Evolutionary conservation across 2,329 filamentous ascomycete species (phyloP).

Genomic region (Apiospora arundinis): DNA sequence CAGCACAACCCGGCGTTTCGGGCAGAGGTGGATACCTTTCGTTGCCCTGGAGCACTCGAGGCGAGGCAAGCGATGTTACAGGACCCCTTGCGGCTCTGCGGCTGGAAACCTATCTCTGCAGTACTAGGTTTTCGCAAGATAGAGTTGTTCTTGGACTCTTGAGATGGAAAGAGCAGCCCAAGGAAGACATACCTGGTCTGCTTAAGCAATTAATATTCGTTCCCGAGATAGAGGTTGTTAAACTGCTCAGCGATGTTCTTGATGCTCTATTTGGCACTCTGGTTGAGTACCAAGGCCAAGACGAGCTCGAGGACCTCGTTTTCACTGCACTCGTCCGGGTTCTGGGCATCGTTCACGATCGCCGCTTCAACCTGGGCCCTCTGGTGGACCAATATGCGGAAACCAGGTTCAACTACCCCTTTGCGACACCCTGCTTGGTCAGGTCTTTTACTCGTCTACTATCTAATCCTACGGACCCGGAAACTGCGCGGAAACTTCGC

Average conservation of each 20-base stretch:
- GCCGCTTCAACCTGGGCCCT: constrained; percentile 88
- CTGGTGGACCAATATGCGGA: constrained; percentile 92
- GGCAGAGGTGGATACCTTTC: constrained; percentile 88
- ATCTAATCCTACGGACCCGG: constrained; percentile 80
- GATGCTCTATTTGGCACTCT: constrained; percentile 91
- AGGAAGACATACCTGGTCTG: constrained; percentile 74
- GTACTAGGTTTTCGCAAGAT: constrained; percentile 93
- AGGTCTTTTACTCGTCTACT: constrained; percentile 85
- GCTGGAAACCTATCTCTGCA: constrained; percentile 87
- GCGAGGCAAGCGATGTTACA: constrained; percentile 75
- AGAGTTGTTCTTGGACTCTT: constrained; percentile 82
- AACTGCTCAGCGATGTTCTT: constrained; percentile 87
- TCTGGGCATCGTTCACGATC: constrained; percentile 90
- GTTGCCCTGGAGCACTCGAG: constrained; percentile 77
- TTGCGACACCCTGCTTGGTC: constrained; percentile 86
- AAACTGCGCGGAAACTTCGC: constrained; percentile 82
- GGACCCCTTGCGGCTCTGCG: constrained; percentile 81
- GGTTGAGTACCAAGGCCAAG: constrained; percentile 87
- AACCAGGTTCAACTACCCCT: constrained; percentile 89
- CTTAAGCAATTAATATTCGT: constrained; percentile 89
- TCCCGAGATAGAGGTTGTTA: constrained; percentile 96
- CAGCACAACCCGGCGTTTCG: constrained; percentile 61
- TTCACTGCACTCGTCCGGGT: constrained; percentile 91
- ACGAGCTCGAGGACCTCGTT: constrained; percentile 90
- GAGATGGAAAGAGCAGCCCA: constrained; percentile 81